phyloP scores from a whole-genome alignment of 139 green algal species.

The Spirogloea muscicola region DNA sequence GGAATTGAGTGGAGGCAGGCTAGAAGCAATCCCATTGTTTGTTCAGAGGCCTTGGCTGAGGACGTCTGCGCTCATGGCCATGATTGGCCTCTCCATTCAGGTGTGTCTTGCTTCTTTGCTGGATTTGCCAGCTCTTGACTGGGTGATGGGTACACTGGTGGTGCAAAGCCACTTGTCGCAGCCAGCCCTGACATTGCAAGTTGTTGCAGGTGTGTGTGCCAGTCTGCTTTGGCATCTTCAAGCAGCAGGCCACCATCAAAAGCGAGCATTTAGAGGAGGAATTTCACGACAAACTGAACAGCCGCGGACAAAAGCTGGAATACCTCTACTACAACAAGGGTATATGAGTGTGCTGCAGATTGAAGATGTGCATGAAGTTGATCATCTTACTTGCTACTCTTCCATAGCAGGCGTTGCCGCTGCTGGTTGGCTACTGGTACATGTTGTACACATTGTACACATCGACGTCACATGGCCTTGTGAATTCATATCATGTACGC shows the following conservation, averaged over 20 bases:
- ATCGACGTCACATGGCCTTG: too few relatives aligned
- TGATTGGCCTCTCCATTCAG: slow-evolving; percentile 29
- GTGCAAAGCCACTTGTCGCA: too few relatives aligned
- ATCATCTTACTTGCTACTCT: too few relatives aligned
- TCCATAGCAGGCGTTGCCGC: too few relatives aligned
- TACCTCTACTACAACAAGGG: slow-evolving; percentile 33
- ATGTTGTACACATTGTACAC: too few relatives aligned
- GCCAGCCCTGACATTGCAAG: too few relatives aligned
- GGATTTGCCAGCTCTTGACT: too few relatives aligned
- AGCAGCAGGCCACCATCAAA: slow-evolving; percentile 17
- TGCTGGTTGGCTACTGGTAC: too few relatives aligned
- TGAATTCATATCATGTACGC: too few relatives aligned
- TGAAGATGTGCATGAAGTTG: too few relatives aligned
- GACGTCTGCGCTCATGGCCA: slow-evolving; percentile 12
- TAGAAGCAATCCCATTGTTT: neutral
- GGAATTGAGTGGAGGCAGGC: slow-evolving; percentile 6
- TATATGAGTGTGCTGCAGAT: slow-evolving; percentile 24
- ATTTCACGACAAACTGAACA: slow-evolving; percentile 11
- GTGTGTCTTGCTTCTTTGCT: too few relatives aligned
- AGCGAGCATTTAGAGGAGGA: neutral
- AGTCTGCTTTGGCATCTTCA: slow-evolving; percentile 40
- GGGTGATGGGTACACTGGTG: too few relatives aligned
- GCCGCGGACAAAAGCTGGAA: neutral
- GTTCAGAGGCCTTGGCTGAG: slow-evolving; percentile 6
- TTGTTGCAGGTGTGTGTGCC: slow-evolving; percentile 34